phyloP scores from a whole-genome alignment of 306 rosid genomes.

The Lablab purpureus region DNA sequence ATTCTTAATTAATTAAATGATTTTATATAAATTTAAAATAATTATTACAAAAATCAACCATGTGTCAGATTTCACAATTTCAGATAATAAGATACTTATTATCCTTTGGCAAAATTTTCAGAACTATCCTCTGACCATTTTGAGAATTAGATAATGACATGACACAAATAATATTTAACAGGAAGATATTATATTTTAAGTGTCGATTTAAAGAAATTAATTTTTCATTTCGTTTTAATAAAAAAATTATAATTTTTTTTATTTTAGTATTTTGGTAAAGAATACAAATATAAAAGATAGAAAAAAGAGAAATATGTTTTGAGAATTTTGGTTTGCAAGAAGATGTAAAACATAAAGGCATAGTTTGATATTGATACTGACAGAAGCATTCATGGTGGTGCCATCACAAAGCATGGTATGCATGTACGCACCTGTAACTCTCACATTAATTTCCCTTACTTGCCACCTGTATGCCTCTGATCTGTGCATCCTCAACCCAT shows the following conservation, averaged over 20 bases:
- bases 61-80: too few relatives aligned
- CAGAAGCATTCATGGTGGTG: conserved; percentile 43
- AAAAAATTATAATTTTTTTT: too few relatives aligned
- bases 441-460: conserved; percentile 59
- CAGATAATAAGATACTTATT: too few relatives aligned
- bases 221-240: too few relatives aligned
- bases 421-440: conserved; percentile 31
- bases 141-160: too few relatives aligned
- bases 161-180: not conserved
- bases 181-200: not conserved
- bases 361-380: not conserved
- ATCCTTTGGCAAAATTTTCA: too few relatives aligned
- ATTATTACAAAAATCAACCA: not conserved
- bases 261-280: too few relatives aligned
- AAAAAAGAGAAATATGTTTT: not conserved
- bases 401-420: conserved; percentile 45
- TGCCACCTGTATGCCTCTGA: conserved; percentile 53
- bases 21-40: too few relatives aligned
- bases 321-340: not conserved
- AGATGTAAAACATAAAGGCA: not conserved
- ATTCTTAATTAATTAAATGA: too few relatives aligned
- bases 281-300: too few relatives aligned
- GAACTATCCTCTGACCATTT: too few relatives aligned
- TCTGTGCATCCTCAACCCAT: conserved; percentile 42
- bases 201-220: too few relatives aligned